These are phyloP conservation scores for Entonaema liquescens DNA, from an alignment of 495 filamentous ascomycete genomes.

Conservation along the genomic window DNA sequence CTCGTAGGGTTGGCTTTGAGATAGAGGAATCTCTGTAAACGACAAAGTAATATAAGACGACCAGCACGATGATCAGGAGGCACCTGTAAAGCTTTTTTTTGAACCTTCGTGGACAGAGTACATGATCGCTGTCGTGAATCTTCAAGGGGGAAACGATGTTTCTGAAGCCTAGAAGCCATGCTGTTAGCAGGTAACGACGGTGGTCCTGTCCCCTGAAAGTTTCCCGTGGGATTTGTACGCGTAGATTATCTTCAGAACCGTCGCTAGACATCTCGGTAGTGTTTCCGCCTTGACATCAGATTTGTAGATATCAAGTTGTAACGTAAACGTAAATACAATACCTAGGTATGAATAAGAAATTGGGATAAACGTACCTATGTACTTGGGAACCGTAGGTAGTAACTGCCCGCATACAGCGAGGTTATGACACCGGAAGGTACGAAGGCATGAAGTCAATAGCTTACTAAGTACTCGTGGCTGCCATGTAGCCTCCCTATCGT, in stretches of 20 bases:
- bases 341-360: not conserved
- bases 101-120: conserved; percentile 14
- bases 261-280: not conserved
- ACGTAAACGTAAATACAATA: not conserved
- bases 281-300: not conserved
- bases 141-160: not conserved
- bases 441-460: not conserved
- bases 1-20: conserved; percentile 17
- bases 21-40: not conserved
- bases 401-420: not conserved
- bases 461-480: too few species aligned
- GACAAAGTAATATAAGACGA: not conserved
- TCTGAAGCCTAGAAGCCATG: conserved; percentile 15
- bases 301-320: not conserved
- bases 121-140: not conserved
- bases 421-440: not conserved
- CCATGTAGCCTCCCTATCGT: too few species aligned
- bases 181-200: conserved; percentile 12
- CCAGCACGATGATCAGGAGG: conserved; percentile 5
- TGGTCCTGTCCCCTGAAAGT: conserved; percentile 3
- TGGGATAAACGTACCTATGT: not conserved
- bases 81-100: conserved; percentile 11
- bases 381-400: too few species aligned
- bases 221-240: not conserved
- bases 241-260: not conserved